Base-by-base conservation (phyloP, 139 green algal genomes). In the Raphidocelis subcapitata region DNA sequence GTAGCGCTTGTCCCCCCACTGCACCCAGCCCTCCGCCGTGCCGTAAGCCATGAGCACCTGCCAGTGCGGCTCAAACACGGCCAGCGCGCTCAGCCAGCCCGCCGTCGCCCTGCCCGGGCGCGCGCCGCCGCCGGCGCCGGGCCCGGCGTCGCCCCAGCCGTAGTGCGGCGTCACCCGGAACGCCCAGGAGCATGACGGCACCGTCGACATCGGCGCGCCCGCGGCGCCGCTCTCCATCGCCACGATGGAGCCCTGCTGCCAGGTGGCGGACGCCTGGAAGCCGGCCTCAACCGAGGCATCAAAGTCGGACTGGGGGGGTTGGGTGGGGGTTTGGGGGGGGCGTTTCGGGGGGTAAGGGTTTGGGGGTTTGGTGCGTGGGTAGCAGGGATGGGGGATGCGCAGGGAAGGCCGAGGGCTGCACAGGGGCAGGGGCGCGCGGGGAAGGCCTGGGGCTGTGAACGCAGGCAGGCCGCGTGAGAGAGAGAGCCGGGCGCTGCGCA, bases 61-160 rank as follows among this genome's bases (percentile, higher is more conserved):
- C 93, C 94, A 99, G 82, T 98, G 95, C 31, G 95, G 95, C 77
- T 99, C 95, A 83, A 99, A 98, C 23, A 98, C 87, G 21, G 87
- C 88, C 29, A 99, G 77, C 33, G 91, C 82, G 5, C 93, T 92
- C 67, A 99, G 76, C 94, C 94, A 98, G 24, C 95, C 94, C 0
- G 94, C 94, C 24, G 95, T 98, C 2, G 94, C 75, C 32, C 79
- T 54, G 52, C 41, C 23, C 26, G 35, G 69, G 26, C 28, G 49
- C 32, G 15, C 56, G 36, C 41, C 67, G 44, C 41, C 55, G 28
- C 44, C 3, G 70, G 32, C 32, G n/a, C n/a, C n/a, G n/a, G n/a
- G n/a, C n/a, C n/a, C n/a, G 8, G 26, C 51, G 59, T 86, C 49
- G 18, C 95, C 95, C 95, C 95, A 99, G 15, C 94, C 94, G 33